Percentiles rank a stretch among this genome's conserved stretches.
Conservation (phyloP, 306 rosid genomes). For the Macrotyloma uniflorum region DNA sequence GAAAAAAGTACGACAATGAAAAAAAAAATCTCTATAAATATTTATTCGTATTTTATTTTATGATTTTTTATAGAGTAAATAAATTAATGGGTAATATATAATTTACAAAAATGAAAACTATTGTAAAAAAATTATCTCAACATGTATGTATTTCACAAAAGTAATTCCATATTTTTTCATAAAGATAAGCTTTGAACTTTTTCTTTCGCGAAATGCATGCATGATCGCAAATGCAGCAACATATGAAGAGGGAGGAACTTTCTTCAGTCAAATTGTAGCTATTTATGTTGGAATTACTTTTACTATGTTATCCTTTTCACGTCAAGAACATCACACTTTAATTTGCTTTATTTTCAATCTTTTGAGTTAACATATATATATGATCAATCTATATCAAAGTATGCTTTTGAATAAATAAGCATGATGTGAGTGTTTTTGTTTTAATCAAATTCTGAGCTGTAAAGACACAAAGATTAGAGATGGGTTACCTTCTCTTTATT, state of each 20-base stretch:
- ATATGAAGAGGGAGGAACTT: not conserved
- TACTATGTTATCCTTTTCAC: not conserved
- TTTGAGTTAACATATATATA: not conserved
- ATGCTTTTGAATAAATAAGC: conserved; percentile 1
- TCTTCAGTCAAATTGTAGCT: not conserved
- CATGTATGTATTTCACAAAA: not conserved
- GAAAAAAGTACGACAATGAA: too few species aligned
- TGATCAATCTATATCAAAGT: not conserved
- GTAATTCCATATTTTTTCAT: not conserved
- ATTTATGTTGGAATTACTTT: not conserved
- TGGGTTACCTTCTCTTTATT: not conserved
- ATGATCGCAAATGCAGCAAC: not conserved
- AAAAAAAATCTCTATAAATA: too few species aligned
- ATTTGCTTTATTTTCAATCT: conserved; percentile 5
- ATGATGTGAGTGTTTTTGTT: not conserved
- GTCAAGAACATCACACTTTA: conserved; percentile 1
- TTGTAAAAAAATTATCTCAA: not conserved
- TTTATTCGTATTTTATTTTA: too few species aligned
- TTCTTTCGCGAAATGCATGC: not conserved
- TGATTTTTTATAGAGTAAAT: not conserved
- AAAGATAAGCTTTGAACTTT: not conserved
- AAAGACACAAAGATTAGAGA: not conserved
- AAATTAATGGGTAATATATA: not conserved
- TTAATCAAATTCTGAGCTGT: not conserved
- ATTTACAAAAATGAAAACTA: not conserved